Base-by-base conservation (phyloP, 352 stramenopile genomes). In the Phytophthora lateralis region DNA sequence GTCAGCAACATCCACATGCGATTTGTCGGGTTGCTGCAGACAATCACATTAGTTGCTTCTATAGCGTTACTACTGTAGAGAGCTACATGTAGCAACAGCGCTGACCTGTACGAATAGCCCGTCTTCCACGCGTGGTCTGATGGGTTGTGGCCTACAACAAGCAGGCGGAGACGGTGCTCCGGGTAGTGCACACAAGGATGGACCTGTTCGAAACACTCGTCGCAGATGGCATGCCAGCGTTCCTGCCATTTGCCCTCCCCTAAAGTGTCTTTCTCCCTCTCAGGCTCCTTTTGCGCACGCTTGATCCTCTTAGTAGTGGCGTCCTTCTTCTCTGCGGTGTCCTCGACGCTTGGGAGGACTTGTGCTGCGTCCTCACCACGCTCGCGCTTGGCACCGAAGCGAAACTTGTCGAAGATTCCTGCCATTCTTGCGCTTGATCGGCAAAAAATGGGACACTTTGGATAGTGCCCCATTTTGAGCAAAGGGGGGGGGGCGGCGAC, bases 141-240 rank as follows among this genome's bases (percentile, higher is more conserved):
- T 8, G 90, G 90, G 49, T 97, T 97, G 71, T 96, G 88, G 0
- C 90, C 90, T 1, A 96, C 82, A 55, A 97, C 84, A 37, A 97
- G 72, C 32, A 97, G 62, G 7, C 83, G 78, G 32, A 97, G 72
- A 18, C 82, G 77, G 5, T 54, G 60, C 49, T 96, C 90, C 6
- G 43, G 55, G 48, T 76, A 75, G 65, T 97, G 88, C 32, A 38
- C 50, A 61, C 90, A 97, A 48, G 74, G 58, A 9, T 60, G 51
- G 10, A 30, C 64, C 7, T 44, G 50, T 4, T 81, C 67, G 53
- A 95, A 95, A 68, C 86, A 95, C 37, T 77, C 61, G 34, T 71
- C 37, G 50, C 86, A 95, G 59, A 95, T 91, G 32, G 56, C 70
- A 29, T 91, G 86, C 80, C 84, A 95, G 14, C 86, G 79, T 72